phyloP scores from a whole-genome alignment of 2,329 filamentous ascomycete genomes.

The Colletotrichum eremochloae region DNA sequence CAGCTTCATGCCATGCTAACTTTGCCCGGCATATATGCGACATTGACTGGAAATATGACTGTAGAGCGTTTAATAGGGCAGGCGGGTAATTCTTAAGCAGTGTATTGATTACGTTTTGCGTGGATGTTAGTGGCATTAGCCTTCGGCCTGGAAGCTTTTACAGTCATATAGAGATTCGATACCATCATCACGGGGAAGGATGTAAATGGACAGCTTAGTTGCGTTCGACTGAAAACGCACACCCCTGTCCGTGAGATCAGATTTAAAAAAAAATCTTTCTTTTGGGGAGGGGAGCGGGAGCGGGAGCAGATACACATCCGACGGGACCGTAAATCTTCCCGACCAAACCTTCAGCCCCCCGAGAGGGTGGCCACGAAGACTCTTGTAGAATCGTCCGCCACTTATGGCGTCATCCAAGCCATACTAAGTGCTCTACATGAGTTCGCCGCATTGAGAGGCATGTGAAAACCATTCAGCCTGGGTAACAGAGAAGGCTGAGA shows the following conservation, averaged over 20 bases:
- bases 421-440: not conserved
- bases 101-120: not conserved
- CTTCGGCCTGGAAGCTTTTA: not conserved
- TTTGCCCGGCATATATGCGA: not conserved
- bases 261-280: not conserved
- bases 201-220: not conserved
- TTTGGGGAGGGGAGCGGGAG: not conserved
- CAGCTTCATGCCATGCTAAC: not conserved
- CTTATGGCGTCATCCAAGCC: not conserved
- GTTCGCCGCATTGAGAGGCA: not conserved
- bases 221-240: not conserved
- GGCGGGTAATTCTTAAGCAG: too few relatives aligned
- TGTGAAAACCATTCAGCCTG: too few relatives aligned
- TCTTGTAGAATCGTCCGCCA: not conserved
- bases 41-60: not conserved
- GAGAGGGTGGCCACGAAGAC: not conserved
- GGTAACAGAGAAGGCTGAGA: not conserved
- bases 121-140: not conserved
- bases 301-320: constrained; percentile 6
- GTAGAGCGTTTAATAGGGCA: not conserved
- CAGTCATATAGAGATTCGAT: not conserved
- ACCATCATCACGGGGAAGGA: not conserved
- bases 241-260: not conserved
- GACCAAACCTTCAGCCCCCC: not conserved
- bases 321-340: constrained; percentile 12